Evolutionary conservation across 768 basidiomycete genomes (phyloP).

Genomic region (Lactarius vividus): DNA sequence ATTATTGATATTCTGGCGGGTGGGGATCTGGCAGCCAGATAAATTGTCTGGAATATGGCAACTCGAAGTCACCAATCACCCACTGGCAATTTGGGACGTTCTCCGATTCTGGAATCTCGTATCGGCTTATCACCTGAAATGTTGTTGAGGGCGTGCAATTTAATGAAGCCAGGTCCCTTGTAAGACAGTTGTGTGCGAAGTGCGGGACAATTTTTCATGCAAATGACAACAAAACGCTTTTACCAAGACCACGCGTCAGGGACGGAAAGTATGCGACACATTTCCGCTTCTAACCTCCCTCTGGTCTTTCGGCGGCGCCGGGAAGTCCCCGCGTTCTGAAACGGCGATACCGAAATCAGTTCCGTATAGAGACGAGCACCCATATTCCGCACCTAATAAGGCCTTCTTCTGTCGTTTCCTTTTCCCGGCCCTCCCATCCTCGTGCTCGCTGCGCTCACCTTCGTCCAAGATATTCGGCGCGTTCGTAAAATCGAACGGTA

Average conservation of each 20-base stretch:
- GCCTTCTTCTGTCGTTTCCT: conserved; percentile 42
- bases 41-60: too few relatives aligned
- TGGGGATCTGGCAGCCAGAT: too few relatives aligned
- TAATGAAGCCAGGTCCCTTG: too few relatives aligned
- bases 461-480: conserved; percentile 74
- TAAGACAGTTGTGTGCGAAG: too few relatives aligned
- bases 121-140: too few relatives aligned
- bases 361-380: neutral
- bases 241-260: neutral
- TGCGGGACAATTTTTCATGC: too few relatives aligned
- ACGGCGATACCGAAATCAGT: neutral
- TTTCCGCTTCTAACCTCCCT: conserved; percentile 38
- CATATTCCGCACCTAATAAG: conserved; percentile 21
- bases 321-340: conserved; percentile 33
- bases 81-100: too few relatives aligned
- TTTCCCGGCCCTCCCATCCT: conserved; percentile 30
- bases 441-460: conserved; percentile 38
- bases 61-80: too few relatives aligned
- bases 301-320: conserved; percentile 34
- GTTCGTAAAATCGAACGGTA: conserved; percentile 63
- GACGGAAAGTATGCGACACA: conserved; percentile 35
- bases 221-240: neutral
- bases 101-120: neutral
- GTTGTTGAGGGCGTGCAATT: too few relatives aligned
- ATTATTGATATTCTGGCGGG: too few relatives aligned